These are phyloP conservation scores for Platanthera guangdongensis DNA, from an alignment of 106 monocot genomes.

Conservation along the genomic window DNA sequence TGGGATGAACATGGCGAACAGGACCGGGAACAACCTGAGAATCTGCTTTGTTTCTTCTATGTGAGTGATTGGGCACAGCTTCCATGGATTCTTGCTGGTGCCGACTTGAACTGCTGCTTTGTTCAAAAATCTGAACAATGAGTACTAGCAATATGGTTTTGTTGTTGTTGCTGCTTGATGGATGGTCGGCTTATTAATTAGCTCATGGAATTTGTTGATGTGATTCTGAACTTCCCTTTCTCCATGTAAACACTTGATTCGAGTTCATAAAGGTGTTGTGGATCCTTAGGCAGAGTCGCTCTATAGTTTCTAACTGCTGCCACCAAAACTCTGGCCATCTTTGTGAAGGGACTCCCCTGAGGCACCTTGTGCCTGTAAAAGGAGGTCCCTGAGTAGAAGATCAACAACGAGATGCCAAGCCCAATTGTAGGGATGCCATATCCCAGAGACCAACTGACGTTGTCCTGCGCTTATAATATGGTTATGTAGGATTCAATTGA, in stretches of 20 bases:
- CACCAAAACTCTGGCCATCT: conserved; percentile 42
- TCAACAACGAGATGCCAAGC: conserved; percentile 24
- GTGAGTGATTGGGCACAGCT: conserved; percentile 34
- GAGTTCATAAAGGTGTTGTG: conserved; percentile 31
- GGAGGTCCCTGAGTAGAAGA: conserved; percentile 39
- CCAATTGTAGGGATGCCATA: conserved; percentile 43
- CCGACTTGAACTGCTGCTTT: conserved; percentile 42
- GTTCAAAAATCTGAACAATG: conserved; percentile 32
- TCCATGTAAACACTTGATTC: conserved; percentile 12
- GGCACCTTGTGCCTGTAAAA: conserved; percentile 49
- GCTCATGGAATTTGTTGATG: no score
- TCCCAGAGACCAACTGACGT: conserved; percentile 39
- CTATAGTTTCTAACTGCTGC: conserved; percentile 33
- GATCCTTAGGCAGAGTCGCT: conserved; percentile 26
- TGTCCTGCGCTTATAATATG: conserved; percentile 23
- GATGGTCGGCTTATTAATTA: no score
- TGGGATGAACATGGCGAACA: conserved; percentile 34
- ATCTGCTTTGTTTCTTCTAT: conserved; percentile 76
- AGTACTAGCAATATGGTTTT: no score
- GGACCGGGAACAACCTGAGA: conserved; percentile 39
- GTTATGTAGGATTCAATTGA: conserved; percentile 18
- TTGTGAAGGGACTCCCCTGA: conserved; percentile 46
- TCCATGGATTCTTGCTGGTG: conserved; percentile 15
- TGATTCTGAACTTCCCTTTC: conserved; percentile 16
- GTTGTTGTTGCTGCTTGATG: no score